These are phyloP conservation scores for Cystofilobasidium ferigula DNA, from an alignment of 768 basidiomycete genomes.

Conservation along the genomic window DNA sequence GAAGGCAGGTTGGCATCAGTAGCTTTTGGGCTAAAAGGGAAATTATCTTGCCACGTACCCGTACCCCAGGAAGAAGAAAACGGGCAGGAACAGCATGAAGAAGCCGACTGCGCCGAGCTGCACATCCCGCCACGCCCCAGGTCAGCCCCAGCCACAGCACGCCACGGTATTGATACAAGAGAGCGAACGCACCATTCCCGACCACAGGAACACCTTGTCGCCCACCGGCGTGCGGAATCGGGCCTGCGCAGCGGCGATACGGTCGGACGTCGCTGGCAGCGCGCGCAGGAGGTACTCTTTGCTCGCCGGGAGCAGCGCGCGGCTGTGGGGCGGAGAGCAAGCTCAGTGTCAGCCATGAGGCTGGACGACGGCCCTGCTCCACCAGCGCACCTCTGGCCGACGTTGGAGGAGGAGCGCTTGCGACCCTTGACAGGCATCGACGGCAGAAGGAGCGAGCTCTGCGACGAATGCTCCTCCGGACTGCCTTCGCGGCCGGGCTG, in stretches of 20 bases:
- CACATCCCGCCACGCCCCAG: too few relatives aligned
- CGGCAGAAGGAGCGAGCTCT: conserved; percentile 1
- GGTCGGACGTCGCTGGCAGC: conserved; percentile 1
- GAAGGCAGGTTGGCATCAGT: not conserved
- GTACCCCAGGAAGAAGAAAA: conserved; percentile 80
- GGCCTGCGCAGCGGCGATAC: conserved; percentile 5
- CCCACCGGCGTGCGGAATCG: not conserved
- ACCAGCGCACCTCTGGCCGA: not conserved
- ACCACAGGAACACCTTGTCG: conserved; percentile 21
- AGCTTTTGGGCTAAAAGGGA: not conserved
- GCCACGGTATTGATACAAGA: not conserved
- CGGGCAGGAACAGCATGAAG: conserved; percentile 80
- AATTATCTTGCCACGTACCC: conserved; percentile 48
- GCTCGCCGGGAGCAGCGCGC: not conserved
- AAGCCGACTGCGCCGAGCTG: conserved; percentile 42
- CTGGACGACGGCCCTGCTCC: not conserved
- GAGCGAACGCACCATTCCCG: not conserved
- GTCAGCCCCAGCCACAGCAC: not conserved
- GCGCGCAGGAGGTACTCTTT: conserved; percentile 10
- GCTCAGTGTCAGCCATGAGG: not conserved
- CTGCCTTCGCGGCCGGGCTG: not conserved
- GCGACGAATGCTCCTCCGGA: not conserved
- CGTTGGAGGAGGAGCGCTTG: conserved; percentile 3
- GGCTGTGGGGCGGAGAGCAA: not conserved
- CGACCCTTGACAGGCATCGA: not conserved